Conservation (phyloP, 495 filamentous ascomycete genomes). For the Xylaria venustula region DNA sequence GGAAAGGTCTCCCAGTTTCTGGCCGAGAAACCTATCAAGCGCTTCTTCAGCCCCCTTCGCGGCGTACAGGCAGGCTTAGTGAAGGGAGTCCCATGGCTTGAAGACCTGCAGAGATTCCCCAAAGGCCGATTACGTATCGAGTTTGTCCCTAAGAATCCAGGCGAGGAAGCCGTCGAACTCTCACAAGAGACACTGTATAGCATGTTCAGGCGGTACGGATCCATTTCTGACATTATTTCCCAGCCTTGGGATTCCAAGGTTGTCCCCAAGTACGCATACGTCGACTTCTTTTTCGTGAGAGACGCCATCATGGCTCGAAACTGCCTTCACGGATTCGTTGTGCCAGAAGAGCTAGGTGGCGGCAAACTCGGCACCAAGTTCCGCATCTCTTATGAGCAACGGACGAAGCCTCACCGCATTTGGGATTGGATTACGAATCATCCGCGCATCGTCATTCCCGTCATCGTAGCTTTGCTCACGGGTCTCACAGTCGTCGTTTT, state of each 20-base stretch:
- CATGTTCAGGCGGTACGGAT: conserved; percentile 87
- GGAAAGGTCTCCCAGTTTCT: conserved; percentile 48
- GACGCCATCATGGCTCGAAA: conserved; percentile 85
- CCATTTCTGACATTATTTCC: conserved; percentile 73
- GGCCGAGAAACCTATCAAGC: conserved; percentile 68
- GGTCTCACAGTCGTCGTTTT: conserved; percentile 88
- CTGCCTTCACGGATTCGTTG: conserved; percentile 82
- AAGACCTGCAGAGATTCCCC: conserved; percentile 85
- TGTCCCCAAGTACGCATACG: conserved; percentile 70
- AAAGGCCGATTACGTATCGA: conserved; percentile 74
- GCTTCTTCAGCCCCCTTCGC: conserved; percentile 87
- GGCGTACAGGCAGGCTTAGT: conserved; percentile 68
- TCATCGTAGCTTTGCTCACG: conserved; percentile 74
- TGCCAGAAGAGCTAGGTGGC: conserved; percentile 63
- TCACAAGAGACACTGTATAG: conserved; percentile 84
- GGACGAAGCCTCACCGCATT: conserved; percentile 70
- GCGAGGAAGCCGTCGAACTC: conserved; percentile 66
- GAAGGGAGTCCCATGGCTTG: conserved; percentile 85
- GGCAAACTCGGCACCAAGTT: conserved; percentile 72
- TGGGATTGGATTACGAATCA: conserved; percentile 89
- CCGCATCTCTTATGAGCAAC: conserved; percentile 77
- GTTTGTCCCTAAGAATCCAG: conserved; percentile 69
- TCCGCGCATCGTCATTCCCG: conserved; percentile 82
- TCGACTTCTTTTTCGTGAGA: conserved; percentile 70
- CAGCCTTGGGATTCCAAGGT: conserved; percentile 84